A percentile compares a stretch with the other conserved stretches of the same genome.
Evolutionary conservation across 306 rosid genomes (phyloP).

Genomic region (Nissolia schottii): DNA sequence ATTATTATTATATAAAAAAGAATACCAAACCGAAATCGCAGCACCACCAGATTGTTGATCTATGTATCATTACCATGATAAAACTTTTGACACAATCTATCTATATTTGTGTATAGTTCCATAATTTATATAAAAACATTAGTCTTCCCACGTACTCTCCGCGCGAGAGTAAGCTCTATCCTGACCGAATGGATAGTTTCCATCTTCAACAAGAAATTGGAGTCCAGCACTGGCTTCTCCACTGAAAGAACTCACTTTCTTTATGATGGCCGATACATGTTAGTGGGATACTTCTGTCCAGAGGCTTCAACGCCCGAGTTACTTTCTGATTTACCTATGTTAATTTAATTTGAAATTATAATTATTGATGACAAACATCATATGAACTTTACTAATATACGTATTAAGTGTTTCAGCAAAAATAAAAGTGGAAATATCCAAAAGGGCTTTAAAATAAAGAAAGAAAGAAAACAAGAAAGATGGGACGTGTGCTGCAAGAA

Average conservation of each 20-base stretch:
- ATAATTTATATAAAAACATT: not conserved
- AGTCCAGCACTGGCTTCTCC: not conserved
- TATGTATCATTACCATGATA: not conserved
- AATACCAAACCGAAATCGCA: not conserved
- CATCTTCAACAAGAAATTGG: not conserved
- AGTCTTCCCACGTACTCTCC: not conserved
- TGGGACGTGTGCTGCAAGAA: too few species aligned
- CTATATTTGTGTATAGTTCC: not conserved
- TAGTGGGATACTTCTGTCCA: not conserved
- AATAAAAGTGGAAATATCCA: too few species aligned
- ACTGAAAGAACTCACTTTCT: not conserved
- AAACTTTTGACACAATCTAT: not conserved
- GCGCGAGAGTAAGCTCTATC: not conserved
- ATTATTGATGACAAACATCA: too few species aligned
- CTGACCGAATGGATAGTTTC: not conserved
- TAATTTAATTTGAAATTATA: too few species aligned
- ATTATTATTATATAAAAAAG: not conserved
- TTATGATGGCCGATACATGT: not conserved
- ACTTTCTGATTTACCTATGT: not conserved
- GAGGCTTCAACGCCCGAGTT: not conserved
- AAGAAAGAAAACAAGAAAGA: too few species aligned
- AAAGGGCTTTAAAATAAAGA: too few species aligned
- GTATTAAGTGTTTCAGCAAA: too few species aligned
- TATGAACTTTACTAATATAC: too few species aligned
- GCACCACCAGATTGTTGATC: not conserved